Evolutionary conservation across 75 land plant species (phyloP).

Genomic region (Adiantum capillusveneris): DNA sequence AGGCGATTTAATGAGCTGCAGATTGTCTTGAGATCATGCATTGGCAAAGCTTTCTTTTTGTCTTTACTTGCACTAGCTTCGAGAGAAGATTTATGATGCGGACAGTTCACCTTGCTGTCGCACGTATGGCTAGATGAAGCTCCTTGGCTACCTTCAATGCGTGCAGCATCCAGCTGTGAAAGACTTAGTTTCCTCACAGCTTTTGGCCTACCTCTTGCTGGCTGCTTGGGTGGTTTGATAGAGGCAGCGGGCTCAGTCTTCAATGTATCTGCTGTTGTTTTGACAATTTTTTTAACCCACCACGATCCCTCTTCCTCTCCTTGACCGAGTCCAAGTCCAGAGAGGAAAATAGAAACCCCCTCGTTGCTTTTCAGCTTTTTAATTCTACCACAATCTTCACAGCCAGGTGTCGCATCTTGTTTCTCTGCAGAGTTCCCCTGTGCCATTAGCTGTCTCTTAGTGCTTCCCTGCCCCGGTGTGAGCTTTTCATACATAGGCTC

Average conservation of each 20-base stretch:
- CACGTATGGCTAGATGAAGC: conserved; percentile 78
- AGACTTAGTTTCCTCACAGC: conserved; percentile 75
- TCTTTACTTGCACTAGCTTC: conserved; percentile 36
- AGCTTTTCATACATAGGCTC: conserved; percentile 9
- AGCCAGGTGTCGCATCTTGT: conserved; percentile 60
- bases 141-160: conserved; percentile 91
- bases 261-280: conserved; percentile 34
- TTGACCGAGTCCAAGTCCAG: conserved; percentile 20
- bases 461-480: conserved; percentile 23
- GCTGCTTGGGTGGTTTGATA: conserved; percentile 57
- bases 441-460: conserved; percentile 31
- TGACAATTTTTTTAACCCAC: conserved; percentile 72
- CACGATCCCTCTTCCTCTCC: conserved; percentile 76
- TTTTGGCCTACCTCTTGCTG: conserved; percentile 69
- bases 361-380: conserved; percentile 71
- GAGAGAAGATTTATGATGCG: conserved; percentile 52
- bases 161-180: conserved; percentile 74
- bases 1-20: conserved; percentile 53
- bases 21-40: conserved; percentile 52
- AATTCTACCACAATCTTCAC: conserved; percentile 80
- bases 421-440: conserved; percentile 22
- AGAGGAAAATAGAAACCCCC: conserved; percentile 29
- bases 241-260: conserved; percentile 59
- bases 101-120: conserved; percentile 67
- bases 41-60: conserved; percentile 8